Evolutionary conservation across 768 basidiomycete genomes (phyloP), one percentile per base, ranked within the genome.

Genomic region (Naganishia onofrii): DNA sequence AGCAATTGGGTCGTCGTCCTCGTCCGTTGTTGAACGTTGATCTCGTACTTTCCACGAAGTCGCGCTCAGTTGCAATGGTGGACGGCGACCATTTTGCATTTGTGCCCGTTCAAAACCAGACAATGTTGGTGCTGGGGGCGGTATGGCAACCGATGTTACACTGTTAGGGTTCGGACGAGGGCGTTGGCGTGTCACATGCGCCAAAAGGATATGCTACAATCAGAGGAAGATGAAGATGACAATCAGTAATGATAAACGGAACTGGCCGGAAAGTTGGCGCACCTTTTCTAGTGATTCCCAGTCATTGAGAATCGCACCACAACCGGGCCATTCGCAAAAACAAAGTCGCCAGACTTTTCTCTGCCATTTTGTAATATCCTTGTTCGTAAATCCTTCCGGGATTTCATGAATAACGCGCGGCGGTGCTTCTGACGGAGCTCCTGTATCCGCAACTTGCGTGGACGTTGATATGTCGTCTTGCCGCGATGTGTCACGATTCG

Each of bases 211-310:
- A 44, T 63, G 60, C 60, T 63, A 17, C 38, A 15, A 42, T 21
- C 7, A 26, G 23, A n/a, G 2, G 26, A 44, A 42, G 12, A 42
- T n/a, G n/a, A n/a, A n/a, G n/a, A n/a, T n/a, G n/a, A n/a, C n/a
- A 38, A 7, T 9, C 38, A 42, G 42, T 17, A 46, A 31, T 29
- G 1, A 55, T 2, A 34, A 29, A 7, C 8, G 10, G 42, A 12
- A 58, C 31, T 34, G 2, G 34, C 21, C 9, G n/a, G 13, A 58
- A 34, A 29, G 13, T 1, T 6, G 15, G 57, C 12, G n/a, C 8
- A 63, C 60, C 38, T 63, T 63, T 63, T 63, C 60, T 12, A 46
- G n/a, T 10, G 42, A 44, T 23, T 63, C 38, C 60, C 60, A 63
- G 21, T 12, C 23, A 26, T 42, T 63, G 23, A 63, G 60, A 29